Conservation (phyloP, 1,284 basidiomycete species). For the Xanthoconium separans region DNA sequence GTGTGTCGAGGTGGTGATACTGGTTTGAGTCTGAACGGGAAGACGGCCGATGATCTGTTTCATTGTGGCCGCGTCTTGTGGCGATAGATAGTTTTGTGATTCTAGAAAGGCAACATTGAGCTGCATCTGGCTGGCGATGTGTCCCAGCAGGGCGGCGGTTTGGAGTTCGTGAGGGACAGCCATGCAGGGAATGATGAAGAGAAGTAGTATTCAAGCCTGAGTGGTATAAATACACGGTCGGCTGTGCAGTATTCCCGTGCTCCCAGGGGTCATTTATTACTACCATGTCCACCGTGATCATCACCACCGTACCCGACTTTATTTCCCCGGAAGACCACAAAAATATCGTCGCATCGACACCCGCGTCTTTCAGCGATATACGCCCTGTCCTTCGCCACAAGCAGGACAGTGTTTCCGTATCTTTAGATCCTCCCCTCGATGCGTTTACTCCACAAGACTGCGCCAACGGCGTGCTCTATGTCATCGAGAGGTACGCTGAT, state of each 20-base stretch:
- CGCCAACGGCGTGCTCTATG: slow-evolving; percentile 66
- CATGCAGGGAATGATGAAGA: slow-evolving; percentile 9
- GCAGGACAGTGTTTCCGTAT: slow-evolving; percentile 65
- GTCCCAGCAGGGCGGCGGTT: slow-evolving; percentile 45
- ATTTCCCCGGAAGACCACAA: slow-evolving; percentile 71
- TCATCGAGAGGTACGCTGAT: slow-evolving; percentile 72
- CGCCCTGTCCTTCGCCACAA: slow-evolving; percentile 75
- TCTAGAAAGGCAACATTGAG: slow-evolving; percentile 62
- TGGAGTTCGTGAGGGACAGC: slow-evolving; percentile 20
- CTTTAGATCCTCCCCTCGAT: slow-evolving; percentile 65
- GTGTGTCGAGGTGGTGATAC: slow-evolving; percentile 12
- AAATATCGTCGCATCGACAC: slow-evolving; percentile 69
- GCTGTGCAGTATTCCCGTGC: slow-evolving; percentile 8
- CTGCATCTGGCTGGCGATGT: slow-evolving; percentile 62
- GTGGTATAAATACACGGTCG: slow-evolving; percentile 15
- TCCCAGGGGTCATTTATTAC: background rate
- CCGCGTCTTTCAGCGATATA: slow-evolving; percentile 77
- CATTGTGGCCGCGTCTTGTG: slow-evolving; percentile 46
- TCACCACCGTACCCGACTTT: slow-evolving; percentile 52
- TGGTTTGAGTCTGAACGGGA: slow-evolving; percentile 26
- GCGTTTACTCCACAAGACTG: slow-evolving; percentile 51
- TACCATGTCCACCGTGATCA: slow-evolving; percentile 24
- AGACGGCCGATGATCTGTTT: slow-evolving; percentile 51
- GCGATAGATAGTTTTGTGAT: slow-evolving; percentile 54
- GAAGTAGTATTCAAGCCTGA: too few species aligned